A percentile compares a stretch with the other conserved stretches of the same genome.
Evolutionary conservation across 2,329 filamentous ascomycete species (phyloP).

Genomic region (Myriosclerotinia curreyana): DNA sequence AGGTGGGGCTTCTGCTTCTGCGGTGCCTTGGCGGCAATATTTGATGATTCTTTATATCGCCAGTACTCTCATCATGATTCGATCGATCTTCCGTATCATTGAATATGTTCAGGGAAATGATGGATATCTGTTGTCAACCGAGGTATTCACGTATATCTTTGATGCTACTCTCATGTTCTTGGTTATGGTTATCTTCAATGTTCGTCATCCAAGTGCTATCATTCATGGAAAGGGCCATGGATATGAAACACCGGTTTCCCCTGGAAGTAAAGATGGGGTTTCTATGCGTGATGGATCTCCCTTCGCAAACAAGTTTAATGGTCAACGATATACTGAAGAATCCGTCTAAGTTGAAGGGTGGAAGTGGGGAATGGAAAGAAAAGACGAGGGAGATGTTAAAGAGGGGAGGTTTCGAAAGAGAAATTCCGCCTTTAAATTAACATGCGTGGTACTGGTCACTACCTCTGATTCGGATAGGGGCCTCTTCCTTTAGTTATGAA

Average conservation of each 20-base stretch:
- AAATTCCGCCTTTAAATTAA: not conserved
- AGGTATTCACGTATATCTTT: slow-evolving; percentile 48
- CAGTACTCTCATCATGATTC: slow-evolving; percentile 47
- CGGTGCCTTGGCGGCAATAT: slow-evolving; percentile 37
- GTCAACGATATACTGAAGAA: not conserved
- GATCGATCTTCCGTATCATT: slow-evolving; percentile 48
- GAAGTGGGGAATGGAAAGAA: not conserved
- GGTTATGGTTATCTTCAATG: slow-evolving; percentile 41
- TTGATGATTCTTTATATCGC: slow-evolving; percentile 44
- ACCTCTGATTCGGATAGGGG: not conserved
- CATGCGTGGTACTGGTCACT: not conserved
- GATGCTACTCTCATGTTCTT: slow-evolving; percentile 46
- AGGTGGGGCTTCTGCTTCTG: slow-evolving; percentile 10
- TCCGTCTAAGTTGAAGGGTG: not conserved
- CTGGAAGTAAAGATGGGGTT: not conserved
- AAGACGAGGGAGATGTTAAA: not conserved
- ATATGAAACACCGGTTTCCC: not conserved
- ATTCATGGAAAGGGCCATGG: slow-evolving; percentile 5
- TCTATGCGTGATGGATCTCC: not conserved
- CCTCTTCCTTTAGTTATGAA: not conserved
- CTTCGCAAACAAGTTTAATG: not conserved
- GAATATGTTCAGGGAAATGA: slow-evolving; percentile 48
- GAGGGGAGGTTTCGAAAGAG: not conserved
- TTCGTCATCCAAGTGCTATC: slow-evolving; percentile 38
- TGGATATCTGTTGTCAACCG: slow-evolving; percentile 46